Evolutionary conservation across 352 stramenopile species (phyloP).

Genomic region (Phytophthora fragariaefolia): DNA sequence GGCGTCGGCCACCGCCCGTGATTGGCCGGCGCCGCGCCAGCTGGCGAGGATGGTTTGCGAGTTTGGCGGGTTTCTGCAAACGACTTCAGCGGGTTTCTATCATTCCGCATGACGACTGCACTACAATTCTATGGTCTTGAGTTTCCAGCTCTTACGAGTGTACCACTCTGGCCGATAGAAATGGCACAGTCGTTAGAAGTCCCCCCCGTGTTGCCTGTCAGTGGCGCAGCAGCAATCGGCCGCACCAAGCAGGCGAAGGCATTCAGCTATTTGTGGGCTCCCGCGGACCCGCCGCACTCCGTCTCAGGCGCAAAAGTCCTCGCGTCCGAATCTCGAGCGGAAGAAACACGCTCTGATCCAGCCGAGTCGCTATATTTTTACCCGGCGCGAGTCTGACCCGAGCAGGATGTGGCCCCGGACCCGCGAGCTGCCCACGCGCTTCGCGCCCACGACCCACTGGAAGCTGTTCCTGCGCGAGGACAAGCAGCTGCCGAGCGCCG

Average conservation of each 20-base stretch:
- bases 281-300: slow-evolving; percentile 3
- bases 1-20: background rate
- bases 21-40: slow-evolving; percentile 15
- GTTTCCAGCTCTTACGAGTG: too few species aligned
- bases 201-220: slow-evolving; percentile 6
- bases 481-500: slow-evolving; percentile 24
- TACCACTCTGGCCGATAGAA: too few species aligned
- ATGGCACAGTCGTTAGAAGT: too few species aligned
- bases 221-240: background rate
- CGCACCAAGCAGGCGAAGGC: background rate
- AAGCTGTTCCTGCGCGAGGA: slow-evolving; percentile 38
- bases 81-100: too few species aligned
- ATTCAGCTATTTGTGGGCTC: slow-evolving; percentile 36
- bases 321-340: background rate
- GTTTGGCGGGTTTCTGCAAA: slow-evolving; percentile 19
- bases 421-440: slow-evolving; percentile 40
- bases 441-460: slow-evolving; percentile 35
- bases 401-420: slow-evolving; percentile 39
- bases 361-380: too few species aligned
- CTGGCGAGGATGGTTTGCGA: background rate
- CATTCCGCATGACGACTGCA: too few species aligned
- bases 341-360: background rate
- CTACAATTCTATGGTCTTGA: too few species aligned
- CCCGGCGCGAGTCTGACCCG: too few species aligned
- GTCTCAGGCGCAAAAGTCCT: slow-evolving; percentile 3